Base-by-base conservation (phyloP, 1,284 basidiomycete genomes). In the Ganoderma resinaceum region DNA sequence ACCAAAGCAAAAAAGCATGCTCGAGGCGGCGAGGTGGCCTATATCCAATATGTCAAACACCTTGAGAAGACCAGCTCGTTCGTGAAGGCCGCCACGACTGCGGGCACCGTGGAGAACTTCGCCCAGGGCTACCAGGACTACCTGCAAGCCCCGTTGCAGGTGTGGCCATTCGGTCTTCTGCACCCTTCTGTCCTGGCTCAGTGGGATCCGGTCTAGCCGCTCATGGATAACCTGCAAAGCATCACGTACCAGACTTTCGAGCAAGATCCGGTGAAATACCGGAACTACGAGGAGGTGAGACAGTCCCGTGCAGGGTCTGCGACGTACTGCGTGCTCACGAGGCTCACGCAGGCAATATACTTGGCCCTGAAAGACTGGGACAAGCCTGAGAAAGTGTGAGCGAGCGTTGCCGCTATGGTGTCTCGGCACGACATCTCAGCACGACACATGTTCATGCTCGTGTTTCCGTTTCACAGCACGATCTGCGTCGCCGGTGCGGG, bases 161-260 rank as follows among this genome's bases (percentile, higher is more conserved):
- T 92, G 69, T 68, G 78, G 66, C 5, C 38, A 23, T 20, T 52
- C 7, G 8, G 38, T 26, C 5, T 57, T 46, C 31, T 57, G 52
- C 26, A 11, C 37, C 37, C 46, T 62, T 7, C 3, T 37, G 14
- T 38, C 37, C 38, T 46, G 35, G 57, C 20, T 43, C 43, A 59
- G 11, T 20, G 61, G 26, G 26, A 9, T 18, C 26, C 14, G 11
- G 7, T 31, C 23, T 79, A 97, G 92, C 98, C 98, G 12, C 81
- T 99, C 75, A 97, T 98, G 93, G 97, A 99, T 78, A 97, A 99
- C 78, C 83, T 99, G 67, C 95, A 95, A 76, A 96, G 95, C 74
- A 87, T 92, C 66, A 99, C 97, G 8, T 99, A 99, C 80, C 95
- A 99, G 77, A 96, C 95, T 8, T 99, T 99, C 76, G 98, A 99